A percentile compares a stretch with the other conserved stretches of the same genome.
These are phyloP conservation scores for Elsinoe arachidis DNA, from an alignment of 2,329 filamentous ascomycete species.

Conservation along the genomic window DNA sequence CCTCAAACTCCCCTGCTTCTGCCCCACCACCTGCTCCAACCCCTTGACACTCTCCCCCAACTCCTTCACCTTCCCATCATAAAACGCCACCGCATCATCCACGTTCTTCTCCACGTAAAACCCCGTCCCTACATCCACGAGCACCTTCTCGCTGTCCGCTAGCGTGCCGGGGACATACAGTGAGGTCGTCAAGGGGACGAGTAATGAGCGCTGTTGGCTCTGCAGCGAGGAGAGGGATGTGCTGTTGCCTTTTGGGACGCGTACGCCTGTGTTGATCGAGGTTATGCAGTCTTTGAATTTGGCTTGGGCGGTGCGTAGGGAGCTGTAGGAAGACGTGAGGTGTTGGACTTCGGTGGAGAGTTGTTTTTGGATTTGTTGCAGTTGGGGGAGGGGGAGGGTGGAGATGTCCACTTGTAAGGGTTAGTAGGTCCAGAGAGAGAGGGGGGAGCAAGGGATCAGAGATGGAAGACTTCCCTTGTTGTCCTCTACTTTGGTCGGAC, in stretches of 20 bases:
- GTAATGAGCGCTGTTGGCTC: slow-evolving; percentile 41
- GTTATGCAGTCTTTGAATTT: slow-evolving; percentile 87
- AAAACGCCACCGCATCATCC: slow-evolving; percentile 57
- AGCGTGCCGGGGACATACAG: slow-evolving; percentile 85
- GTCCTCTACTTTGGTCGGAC: slow-evolving; percentile 9
- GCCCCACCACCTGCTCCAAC: slow-evolving; percentile 58
- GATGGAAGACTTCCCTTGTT: slow-evolving; percentile 10
- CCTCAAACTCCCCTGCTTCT: slow-evolving; percentile 75
- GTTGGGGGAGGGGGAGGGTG: slow-evolving; percentile 72
- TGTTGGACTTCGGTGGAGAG: slow-evolving; percentile 94
- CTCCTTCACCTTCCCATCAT: slow-evolving; percentile 58
- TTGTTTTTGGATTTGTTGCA: slow-evolving; percentile 87
- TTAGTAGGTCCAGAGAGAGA: neutral
- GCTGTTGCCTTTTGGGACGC: slow-evolving; percentile 23
- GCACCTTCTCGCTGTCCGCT: slow-evolving; percentile 62
- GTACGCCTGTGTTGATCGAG: slow-evolving; percentile 51
- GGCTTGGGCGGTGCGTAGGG: slow-evolving; percentile 78
- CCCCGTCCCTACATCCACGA: slow-evolving; percentile 89
- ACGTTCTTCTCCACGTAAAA: slow-evolving; percentile 84
- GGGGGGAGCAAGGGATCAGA: neutral
- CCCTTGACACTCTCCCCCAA: slow-evolving; percentile 57
- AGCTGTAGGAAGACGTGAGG: slow-evolving; percentile 79
- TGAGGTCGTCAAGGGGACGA: slow-evolving; percentile 91
- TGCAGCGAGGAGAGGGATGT: slow-evolving; percentile 29
- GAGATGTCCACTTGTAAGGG: slow-evolving; percentile 54